Conservation (phyloP, 192 early-diverging fungal species). For the Coemansia sp. region DNA sequence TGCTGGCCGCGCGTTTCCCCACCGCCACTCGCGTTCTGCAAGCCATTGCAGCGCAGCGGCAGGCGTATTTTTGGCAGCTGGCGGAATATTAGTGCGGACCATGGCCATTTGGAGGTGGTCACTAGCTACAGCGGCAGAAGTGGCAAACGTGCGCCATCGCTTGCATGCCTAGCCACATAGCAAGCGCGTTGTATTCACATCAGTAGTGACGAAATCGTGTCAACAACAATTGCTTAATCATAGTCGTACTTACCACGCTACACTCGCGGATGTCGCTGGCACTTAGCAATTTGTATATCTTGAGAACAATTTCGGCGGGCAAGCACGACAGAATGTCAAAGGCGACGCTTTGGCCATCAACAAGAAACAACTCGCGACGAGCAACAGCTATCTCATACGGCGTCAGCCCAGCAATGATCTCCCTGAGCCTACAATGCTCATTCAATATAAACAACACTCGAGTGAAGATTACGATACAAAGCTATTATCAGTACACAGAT, state of each 20-base stretch:
- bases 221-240: not conserved
- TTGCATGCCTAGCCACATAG: conserved; percentile 8
- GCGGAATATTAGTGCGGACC: not conserved
- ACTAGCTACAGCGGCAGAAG: conserved; percentile 3
- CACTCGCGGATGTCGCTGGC: conserved; percentile 5
- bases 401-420: conserved; percentile 19
- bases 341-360: not conserved
- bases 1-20: conserved; percentile 13
- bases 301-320: conserved; percentile 14
- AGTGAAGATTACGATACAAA: not conserved
- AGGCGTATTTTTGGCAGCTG: not conserved
- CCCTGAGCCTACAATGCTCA: conserved; percentile 10
- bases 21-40: conserved; percentile 15
- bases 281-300: conserved; percentile 4
- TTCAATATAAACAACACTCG: not conserved
- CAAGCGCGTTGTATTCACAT: not conserved
- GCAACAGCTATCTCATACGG: conserved; percentile 19
- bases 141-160: conserved; percentile 22
- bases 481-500: not conserved
- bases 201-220: not conserved
- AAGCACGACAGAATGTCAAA: conserved; percentile 22
- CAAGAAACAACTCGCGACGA: conserved; percentile 9
- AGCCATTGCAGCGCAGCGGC: conserved; percentile 14
- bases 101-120: conserved; percentile 7
- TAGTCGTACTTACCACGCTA: not conserved